Percentiles rank a stretch among this genome's conserved stretches.
Conservation (phyloP, 768 basidiomycete species). For the Termitomyces sp. region DNA sequence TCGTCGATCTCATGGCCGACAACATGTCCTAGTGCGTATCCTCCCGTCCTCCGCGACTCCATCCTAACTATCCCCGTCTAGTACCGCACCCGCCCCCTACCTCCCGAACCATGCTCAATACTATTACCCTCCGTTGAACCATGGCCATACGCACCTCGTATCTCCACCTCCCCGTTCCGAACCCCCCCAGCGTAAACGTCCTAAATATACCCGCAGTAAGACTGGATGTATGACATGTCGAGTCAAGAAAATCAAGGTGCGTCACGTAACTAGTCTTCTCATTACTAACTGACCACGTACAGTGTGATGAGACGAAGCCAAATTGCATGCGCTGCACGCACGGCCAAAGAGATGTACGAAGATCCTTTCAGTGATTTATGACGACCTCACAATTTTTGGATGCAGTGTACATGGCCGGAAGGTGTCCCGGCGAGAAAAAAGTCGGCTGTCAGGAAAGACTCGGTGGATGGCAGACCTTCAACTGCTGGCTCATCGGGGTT, state of each 20-base stretch:
- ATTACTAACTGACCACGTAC: slow-evolving; percentile 6
- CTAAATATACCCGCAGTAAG: slow-evolving; percentile 92
- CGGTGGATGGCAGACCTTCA: slow-evolving; percentile 58
- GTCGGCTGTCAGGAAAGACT: slow-evolving; percentile 49
- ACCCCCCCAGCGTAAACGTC: slow-evolving; percentile 61
- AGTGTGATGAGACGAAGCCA: slow-evolving; percentile 93
- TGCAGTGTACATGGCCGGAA: slow-evolving; percentile 81
- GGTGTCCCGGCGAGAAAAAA: slow-evolving; percentile 70
- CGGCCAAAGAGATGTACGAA: slow-evolving; percentile 73
- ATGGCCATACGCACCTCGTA: slow-evolving; percentile 44
- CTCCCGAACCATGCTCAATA: slow-evolving; percentile 33
- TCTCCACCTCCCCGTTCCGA: slow-evolving; percentile 45
- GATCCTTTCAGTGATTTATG: background rate
- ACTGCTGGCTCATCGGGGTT: slow-evolving; percentile 72
- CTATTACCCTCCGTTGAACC: slow-evolving; percentile 31
- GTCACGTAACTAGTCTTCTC: slow-evolving; percentile 15
- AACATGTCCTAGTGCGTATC: slow-evolving; percentile 49
- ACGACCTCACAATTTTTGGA: slow-evolving; percentile 4
- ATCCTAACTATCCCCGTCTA: slow-evolving; percentile 22
- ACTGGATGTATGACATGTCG: slow-evolving; percentile 93
- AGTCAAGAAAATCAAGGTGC: slow-evolving; percentile 90
- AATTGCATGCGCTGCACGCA: slow-evolving; percentile 82
- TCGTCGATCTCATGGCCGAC: slow-evolving; percentile 44
- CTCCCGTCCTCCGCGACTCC: slow-evolving; percentile 11
- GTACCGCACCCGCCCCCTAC: slow-evolving; percentile 31